Conservation (phyloP, 768 basidiomycete genomes). For the Albatrellus ellisii region DNA sequence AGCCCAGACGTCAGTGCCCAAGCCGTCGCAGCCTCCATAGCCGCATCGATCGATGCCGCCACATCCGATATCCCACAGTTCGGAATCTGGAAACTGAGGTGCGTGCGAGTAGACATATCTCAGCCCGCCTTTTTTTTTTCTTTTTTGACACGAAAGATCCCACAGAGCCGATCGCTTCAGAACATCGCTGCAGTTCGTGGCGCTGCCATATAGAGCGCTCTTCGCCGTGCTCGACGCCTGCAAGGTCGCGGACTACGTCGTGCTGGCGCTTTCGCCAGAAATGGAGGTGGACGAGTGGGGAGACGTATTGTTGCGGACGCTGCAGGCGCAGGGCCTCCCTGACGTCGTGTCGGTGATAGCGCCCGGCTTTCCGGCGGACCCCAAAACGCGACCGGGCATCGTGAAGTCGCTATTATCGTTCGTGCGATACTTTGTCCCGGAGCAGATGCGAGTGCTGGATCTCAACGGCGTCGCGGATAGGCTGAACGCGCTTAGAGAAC, state of each 20-base stretch:
- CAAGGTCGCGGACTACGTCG: constrained; percentile 82
- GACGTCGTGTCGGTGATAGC: constrained; percentile 68
- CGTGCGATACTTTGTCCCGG: constrained; percentile 88
- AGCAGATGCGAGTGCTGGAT: constrained; percentile 66
- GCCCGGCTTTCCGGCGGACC: constrained; percentile 36
- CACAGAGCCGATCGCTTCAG: constrained; percentile 78
- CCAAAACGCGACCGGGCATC: constrained; percentile 52
- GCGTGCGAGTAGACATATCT: constrained; percentile 13
- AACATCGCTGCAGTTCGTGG: constrained; percentile 80
- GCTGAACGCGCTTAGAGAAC: constrained; percentile 55
- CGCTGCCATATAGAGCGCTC: constrained; percentile 54
- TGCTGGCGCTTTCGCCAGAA: constrained; percentile 69
- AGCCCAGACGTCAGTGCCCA: constrained; percentile 47
- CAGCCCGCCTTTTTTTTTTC: neutral
- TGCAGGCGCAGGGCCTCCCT: constrained; percentile 87
- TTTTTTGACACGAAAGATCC: constrained; percentile 1
- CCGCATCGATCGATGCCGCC: constrained; percentile 42
- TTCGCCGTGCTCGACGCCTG: constrained; percentile 77
- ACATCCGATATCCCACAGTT: constrained; percentile 36
- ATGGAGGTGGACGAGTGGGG: constrained; percentile 80
- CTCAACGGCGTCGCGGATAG: constrained; percentile 49
- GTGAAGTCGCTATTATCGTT: constrained; percentile 89
- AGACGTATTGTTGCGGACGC: constrained; percentile 72
- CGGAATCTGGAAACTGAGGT: constrained; percentile 62
- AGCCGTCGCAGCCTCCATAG: constrained; percentile 41